Evolutionary conservation across 768 basidiomycete species (phyloP), one percentile per base, ranked within the genome.

Genomic region (Vararia minispora): DNA sequence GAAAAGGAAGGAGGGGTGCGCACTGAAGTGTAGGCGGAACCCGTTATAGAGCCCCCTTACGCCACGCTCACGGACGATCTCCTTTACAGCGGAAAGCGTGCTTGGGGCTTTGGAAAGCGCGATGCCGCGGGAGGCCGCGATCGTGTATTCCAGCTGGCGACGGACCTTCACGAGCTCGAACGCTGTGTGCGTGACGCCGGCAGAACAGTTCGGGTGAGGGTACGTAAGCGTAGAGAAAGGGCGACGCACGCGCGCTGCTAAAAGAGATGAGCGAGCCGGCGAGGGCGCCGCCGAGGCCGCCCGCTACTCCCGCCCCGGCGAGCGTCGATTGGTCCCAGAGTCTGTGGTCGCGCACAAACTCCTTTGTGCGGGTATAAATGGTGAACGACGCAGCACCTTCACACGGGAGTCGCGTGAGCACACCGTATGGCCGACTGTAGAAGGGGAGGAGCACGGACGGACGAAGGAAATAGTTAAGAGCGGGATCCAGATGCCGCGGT

Each of bases 151-250:
- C 37, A 97, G 64, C 50, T 97, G 91, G 48, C 91, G 70, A 41
- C 90, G 79, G 37, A 91, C 89, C 71, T 97, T 97, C 54, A 97
- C 88, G 27, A 97, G 80, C 59, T 97, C 91, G 52, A 97, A 97
- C 33, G 91, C 86, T 74, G 29, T 39, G 22, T 18, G 31, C 17
- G 29, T 6, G 35, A 12, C 29, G 25, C 20, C n/a, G 44, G 17
- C 20, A 23, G 14, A 10, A 33, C 28, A 14, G 23, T 23, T 14
- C 26, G 14, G 37, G 16, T 30, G 16, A 28, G 39, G 28, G n/a
- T n/a, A n/a, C n/a, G n/a, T n/a, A n/a, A n/a, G n/a, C n/a, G n/a
- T n/a, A 36, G 21, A 8, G 32, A 39, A 38, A 26, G 28, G 7
- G 6, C 12, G 22, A 82, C 84, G 62, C 58, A 90, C 86, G 92